Evolutionary conservation across 331 rosid genomes (phyloP), one percentile per base, ranked within the genome.

Genomic region (Malus hybrid): DNA sequence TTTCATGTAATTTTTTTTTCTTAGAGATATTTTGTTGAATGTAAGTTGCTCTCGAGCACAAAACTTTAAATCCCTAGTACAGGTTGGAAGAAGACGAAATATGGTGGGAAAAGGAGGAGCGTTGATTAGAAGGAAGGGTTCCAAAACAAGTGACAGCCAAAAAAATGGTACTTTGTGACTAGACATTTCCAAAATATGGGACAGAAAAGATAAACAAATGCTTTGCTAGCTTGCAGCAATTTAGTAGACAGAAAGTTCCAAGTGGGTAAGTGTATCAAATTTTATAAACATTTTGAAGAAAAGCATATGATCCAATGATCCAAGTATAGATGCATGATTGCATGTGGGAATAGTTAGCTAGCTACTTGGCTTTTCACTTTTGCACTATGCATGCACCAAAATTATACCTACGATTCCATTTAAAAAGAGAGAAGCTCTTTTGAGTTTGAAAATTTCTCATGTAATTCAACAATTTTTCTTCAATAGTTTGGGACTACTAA

Each of bases 141-240:
- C 72, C 73, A 76, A 56, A 42, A 64, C 14, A n/a, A 42, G 29
- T 70, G 33, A 44, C 71, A 31, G 13, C 39, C 44, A 39, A 78
- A 32, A 3, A 15, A 20, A 14, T 28, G 39, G 16, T 69, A 5
- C 61, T 34, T 5, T 70, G 60, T 76, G 56, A 60, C 59, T 33
- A 59, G 62, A 27, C 20, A 33, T 29, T 24, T 59, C 22, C 18
- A 67, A 55, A 19, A 1, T 22, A 3, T 34, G 72, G 67, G 11
- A 71, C 19, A 70, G 33, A 13, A 60, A 10, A 10, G 20, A 39
- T 31, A 22, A 50, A 32, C 36, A 24, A 39, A 67, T 56, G 81
- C 73, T 80, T 83, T 79, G 80, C 90, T 67, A 79, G 81, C 85
- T 81, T 69, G 86, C 83, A 81, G 27, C 82, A 81, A 77, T 67